Conservation (phyloP, 768 basidiomycete species). For the Strobilomyces dryophilus region DNA sequence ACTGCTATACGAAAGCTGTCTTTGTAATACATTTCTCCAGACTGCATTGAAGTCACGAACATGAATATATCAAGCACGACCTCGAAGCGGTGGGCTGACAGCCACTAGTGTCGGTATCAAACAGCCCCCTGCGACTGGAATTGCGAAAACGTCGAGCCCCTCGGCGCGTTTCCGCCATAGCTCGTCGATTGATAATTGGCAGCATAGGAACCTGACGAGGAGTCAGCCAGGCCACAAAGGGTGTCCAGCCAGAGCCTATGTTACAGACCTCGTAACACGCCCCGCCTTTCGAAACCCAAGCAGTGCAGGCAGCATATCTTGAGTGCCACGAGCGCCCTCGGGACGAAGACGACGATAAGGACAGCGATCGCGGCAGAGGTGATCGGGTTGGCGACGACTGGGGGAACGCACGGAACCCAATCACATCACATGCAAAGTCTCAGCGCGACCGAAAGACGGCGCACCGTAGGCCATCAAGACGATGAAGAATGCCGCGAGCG, state of each 20-base stretch:
- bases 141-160: constrained; percentile 4
- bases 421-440: neutral
- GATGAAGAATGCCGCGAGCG: constrained; percentile 5
- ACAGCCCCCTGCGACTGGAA: constrained; percentile 5
- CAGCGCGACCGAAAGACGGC: neutral
- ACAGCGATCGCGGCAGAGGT: neutral
- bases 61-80: too few relatives aligned
- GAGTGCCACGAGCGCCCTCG: neutral
- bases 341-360: neutral
- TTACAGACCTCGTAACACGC: constrained; percentile 10
- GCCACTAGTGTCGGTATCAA: too few relatives aligned
- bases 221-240: too few relatives aligned
- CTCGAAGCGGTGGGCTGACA: too few relatives aligned
- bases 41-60: too few relatives aligned
- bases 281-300: neutral
- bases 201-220: constrained; percentile 9
- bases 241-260: neutral
- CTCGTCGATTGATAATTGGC: constrained; percentile 19
- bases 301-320: neutral
- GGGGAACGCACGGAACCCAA: neutral
- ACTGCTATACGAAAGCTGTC: too few relatives aligned
- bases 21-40: too few relatives aligned
- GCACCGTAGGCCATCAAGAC: constrained; percentile 14
- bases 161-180: constrained; percentile 16
- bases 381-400: neutral